A percentile compares a stretch with the other conserved stretches of the same genome.
These are phyloP conservation scores for Asterochloris erici DNA, from an alignment of 139 green algal species.

Conservation along the genomic window DNA sequence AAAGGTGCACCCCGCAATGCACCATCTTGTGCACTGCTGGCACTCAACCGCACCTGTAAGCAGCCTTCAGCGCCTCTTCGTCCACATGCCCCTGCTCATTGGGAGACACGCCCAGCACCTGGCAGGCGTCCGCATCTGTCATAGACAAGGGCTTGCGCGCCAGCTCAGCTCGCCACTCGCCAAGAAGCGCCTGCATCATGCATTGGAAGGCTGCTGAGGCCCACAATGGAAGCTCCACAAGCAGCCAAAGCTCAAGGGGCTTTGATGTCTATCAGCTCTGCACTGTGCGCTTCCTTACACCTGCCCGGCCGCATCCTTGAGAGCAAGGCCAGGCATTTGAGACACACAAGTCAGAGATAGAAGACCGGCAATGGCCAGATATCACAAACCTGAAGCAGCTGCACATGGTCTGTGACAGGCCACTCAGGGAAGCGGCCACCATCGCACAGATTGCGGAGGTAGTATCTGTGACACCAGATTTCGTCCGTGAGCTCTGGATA, in stretches of 20 bases:
- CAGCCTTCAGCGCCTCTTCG: constrained; percentile 80
- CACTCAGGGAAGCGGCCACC: constrained; percentile 71
- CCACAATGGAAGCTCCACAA: no score
- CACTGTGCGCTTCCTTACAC: no score
- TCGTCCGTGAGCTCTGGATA: constrained; percentile 87
- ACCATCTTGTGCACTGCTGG: background rate
- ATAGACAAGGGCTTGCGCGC: constrained; percentile 67
- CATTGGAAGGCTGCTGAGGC: no score
- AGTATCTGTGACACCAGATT: constrained; percentile 94
- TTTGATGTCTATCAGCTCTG: no score
- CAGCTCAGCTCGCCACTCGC: constrained; percentile 81
- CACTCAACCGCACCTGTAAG: constrained; percentile 62
- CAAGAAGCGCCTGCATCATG: constrained; percentile 68
- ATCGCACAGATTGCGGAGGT: constrained; percentile 88
- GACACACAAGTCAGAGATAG: background rate
- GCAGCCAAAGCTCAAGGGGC: no score
- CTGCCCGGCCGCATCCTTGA: no score
- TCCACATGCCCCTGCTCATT: constrained; percentile 22
- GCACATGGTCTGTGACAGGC: constrained; percentile 81
- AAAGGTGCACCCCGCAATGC: no score
- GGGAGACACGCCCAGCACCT: constrained; percentile 55
- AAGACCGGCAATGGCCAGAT: no score
- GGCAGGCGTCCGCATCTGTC: constrained; percentile 59
- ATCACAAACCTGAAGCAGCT: constrained; percentile 71
- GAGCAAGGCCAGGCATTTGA: no score